phyloP scores from a whole-genome alignment of 768 basidiomycete species.

The Pilatotrama ljubarskyi region DNA sequence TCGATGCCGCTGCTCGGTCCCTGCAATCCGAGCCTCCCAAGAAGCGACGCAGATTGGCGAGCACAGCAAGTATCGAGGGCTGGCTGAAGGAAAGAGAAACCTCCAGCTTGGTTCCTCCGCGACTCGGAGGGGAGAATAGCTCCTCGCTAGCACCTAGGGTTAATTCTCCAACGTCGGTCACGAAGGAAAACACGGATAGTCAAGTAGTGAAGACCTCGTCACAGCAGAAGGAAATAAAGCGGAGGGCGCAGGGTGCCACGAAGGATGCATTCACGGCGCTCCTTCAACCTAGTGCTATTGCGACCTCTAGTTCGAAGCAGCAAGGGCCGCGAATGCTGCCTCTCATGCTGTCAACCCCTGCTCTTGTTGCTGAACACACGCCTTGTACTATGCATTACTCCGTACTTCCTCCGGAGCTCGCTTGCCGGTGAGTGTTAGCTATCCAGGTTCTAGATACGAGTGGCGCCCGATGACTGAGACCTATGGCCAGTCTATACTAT shows the following conservation, averaged over 20 bases:
- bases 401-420: slow-evolving; percentile 74
- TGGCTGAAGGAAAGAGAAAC: slow-evolving; percentile 47
- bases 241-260: slow-evolving; percentile 32
- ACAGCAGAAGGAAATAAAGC: slow-evolving; percentile 14
- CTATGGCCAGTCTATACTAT: slow-evolving; percentile 55
- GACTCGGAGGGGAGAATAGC: background rate
- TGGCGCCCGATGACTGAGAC: background rate
- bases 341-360: slow-evolving; percentile 59
- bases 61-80: slow-evolving; percentile 41
- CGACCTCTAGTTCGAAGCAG: slow-evolving; percentile 34
- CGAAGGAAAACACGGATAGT: too few species aligned
- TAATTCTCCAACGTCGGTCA: too few species aligned
- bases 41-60: slow-evolving; percentile 50
- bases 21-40: slow-evolving; percentile 33
- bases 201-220: too few species aligned
- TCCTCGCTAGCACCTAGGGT: too few species aligned
- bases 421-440: slow-evolving; percentile 42
- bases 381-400: slow-evolving; percentile 76
- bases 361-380: slow-evolving; percentile 64
- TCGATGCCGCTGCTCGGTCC: slow-evolving; percentile 46
- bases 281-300: slow-evolving; percentile 44
- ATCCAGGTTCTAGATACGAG: background rate
- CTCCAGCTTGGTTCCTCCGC: background rate
- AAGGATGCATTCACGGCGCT: slow-evolving; percentile 53
- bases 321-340: slow-evolving; percentile 44